Conservation (phyloP, 2,329 filamentous ascomycete genomes). For the Aspergillus fijiensis region DNA sequence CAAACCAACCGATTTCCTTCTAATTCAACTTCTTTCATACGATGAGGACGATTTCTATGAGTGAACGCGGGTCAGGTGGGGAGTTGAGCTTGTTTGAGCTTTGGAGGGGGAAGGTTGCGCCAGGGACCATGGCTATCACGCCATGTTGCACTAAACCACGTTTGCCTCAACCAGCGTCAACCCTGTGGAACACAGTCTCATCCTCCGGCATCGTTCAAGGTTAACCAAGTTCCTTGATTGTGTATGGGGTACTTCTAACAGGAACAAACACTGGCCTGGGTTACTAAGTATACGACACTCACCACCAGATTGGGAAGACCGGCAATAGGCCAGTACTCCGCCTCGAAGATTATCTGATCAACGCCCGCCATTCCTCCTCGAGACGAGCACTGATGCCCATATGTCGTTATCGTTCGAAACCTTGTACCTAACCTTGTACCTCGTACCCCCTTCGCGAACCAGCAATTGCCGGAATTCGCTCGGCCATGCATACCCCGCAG, state of each 20-base stretch:
- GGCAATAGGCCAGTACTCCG: background rate
- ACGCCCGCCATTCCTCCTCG: background rate
- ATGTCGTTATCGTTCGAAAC: background rate
- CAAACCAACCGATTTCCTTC: background rate
- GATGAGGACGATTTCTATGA: background rate
- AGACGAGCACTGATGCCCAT: background rate
- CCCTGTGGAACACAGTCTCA: background rate
- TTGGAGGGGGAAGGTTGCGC: slow-evolving; percentile 11
- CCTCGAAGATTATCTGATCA: background rate
- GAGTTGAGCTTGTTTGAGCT: background rate
- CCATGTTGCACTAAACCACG: slow-evolving; percentile 18
- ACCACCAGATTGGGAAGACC: background rate
- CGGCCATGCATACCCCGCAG: slow-evolving; percentile 22
- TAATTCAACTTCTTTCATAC: background rate
- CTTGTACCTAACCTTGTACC: background rate
- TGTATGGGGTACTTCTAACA: background rate
- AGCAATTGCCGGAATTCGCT: background rate
- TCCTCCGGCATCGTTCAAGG: too few species aligned
- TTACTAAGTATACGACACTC: background rate
- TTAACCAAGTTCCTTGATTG: too few species aligned
- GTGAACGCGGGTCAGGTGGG: background rate
- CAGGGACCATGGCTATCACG: slow-evolving; percentile 24
- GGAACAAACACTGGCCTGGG: background rate
- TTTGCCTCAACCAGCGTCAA: background rate
- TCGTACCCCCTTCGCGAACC: background rate